Evolutionary conservation across 2,329 filamentous ascomycete species (phyloP).

Genomic region (Aspergillus unguis): DNA sequence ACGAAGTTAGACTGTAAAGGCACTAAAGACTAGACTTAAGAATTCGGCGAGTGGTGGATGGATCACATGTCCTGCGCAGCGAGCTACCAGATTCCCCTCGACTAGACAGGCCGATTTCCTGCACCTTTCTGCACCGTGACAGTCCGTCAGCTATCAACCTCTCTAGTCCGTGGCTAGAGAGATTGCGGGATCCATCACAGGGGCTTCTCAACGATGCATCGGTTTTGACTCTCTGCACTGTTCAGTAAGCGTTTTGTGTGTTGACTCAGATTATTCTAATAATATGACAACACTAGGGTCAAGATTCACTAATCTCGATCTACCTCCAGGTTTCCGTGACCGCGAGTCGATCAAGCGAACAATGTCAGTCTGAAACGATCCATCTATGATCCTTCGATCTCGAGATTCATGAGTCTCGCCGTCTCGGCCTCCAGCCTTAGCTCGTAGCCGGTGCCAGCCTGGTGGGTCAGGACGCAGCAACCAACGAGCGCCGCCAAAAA

Average conservation of each 20-base stretch:
- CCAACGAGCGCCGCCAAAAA: not conserved
- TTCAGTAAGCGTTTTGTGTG: not conserved
- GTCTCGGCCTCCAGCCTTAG: not conserved
- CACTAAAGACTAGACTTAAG: not conserved
- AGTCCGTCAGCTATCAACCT: not conserved
- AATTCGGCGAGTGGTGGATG: not conserved
- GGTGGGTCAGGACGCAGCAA: conserved; percentile 15
- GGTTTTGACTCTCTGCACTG: not conserved
- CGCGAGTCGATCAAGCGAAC: conserved; percentile 2
- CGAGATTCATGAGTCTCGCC: not conserved
- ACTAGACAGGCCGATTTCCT: not conserved
- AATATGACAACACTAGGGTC: not conserved
- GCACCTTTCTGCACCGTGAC: not conserved
- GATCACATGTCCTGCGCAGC: not conserved
- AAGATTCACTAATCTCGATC: not conserved
- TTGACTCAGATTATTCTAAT: not conserved
- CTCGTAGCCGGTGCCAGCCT: too few species aligned
- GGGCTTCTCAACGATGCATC: too few species aligned
- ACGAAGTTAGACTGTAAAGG: not conserved
- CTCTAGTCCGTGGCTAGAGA: not conserved
- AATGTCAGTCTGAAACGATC: conserved; percentile 1
- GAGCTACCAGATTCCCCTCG: not conserved
- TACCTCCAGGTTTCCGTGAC: not conserved
- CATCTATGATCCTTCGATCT: conserved; percentile 5
- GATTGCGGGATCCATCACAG: too few species aligned